Evolutionary conservation across 345 rosid genomes (phyloP), one percentile per base, ranked within the genome.

Genomic region (Melaleuca quinquenervia): DNA sequence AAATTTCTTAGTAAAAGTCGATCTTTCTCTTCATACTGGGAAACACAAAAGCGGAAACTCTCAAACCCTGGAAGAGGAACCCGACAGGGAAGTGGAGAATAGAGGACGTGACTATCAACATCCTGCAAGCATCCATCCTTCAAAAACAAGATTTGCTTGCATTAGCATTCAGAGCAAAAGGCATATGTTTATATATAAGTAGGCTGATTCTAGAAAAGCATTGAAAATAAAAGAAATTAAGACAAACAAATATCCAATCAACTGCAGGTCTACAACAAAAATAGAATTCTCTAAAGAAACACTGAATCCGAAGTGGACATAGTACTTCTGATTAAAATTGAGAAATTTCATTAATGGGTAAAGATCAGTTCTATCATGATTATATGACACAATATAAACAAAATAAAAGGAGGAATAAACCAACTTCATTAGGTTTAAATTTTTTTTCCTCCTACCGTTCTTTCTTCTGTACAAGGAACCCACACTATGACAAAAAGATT

Each of bases 71-170:
- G 97, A 89, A 97, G 92, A 85, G 99, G 98, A 90, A 89, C 90
- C 89, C 82, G 93, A 91, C 98, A 96, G 85, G 93, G 92, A 88
- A 97, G 96, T 83, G 98, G 98, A 45, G 99, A 94, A 93, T 93
- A 97, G 89, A 97, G 93, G 87, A 96, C 90, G 87, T 96, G 99
- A 89, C 95, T 86, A 52, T 90, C 91, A 90, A 94, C 94, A 86
- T 95, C 96, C 90, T 91, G 93, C 94, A 97, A 91, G 90, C 90
- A 88, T 88, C 95, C 96, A 90, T 85, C 98, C 99, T 97, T 88
- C 91, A 92, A 88, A 85, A 91, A 88, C 86, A 91, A 84, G 86
- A 82, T 74, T 74, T 56, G 41, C 83, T 56, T 55, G 52, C 85
- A 82, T 87, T 83, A 90, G 87, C 75, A 88, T 54, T 49, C 70